These are phyloP conservation scores for Lindgomyces ingoldianus DNA, from an alignment of 495 filamentous ascomycete species.

Conservation along the genomic window DNA sequence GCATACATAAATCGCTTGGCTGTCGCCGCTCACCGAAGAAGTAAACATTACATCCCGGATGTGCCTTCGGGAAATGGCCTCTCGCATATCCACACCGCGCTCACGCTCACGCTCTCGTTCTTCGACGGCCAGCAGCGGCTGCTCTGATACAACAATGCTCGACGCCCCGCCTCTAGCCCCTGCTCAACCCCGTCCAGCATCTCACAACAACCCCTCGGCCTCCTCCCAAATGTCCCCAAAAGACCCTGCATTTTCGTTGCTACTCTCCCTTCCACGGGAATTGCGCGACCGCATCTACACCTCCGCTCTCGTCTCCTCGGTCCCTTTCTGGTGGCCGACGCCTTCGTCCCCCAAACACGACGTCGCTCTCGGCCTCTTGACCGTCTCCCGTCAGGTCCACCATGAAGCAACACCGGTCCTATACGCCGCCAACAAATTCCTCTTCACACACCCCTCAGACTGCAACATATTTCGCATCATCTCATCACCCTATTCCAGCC, in stretches of 20 bases:
- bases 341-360: conserved; percentile 4
- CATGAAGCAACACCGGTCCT: conserved; percentile 45
- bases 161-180: conserved; percentile 23
- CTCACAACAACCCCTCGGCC: conserved; percentile 15
- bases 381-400: conserved; percentile 42
- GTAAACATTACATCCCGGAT: neutral
- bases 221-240: neutral
- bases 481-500: conserved; percentile 26
- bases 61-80: conserved; percentile 11
- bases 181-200: conserved; percentile 15
- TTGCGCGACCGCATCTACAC: conserved; percentile 45
- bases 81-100: conserved; percentile 21
- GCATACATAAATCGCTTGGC: too few species aligned
- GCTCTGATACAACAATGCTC: conserved; percentile 29
- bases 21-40: too few species aligned
- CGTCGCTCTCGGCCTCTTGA: conserved; percentile 43
- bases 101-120: conserved; percentile 23
- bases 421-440: conserved; percentile 45
- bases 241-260: conserved; percentile 28
- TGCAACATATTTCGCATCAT: conserved; percentile 46
- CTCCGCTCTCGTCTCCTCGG: conserved; percentile 38
- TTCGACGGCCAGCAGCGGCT: conserved; percentile 23
- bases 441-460: conserved; percentile 43
- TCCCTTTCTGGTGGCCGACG: conserved; percentile 38
- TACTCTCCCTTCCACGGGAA: conserved; percentile 46